Evolutionary conservation across 164 flowering plant genomes (phyloP), one percentile per base, ranked within the genome.

Genomic region (Paratinospora sagittata): DNA sequence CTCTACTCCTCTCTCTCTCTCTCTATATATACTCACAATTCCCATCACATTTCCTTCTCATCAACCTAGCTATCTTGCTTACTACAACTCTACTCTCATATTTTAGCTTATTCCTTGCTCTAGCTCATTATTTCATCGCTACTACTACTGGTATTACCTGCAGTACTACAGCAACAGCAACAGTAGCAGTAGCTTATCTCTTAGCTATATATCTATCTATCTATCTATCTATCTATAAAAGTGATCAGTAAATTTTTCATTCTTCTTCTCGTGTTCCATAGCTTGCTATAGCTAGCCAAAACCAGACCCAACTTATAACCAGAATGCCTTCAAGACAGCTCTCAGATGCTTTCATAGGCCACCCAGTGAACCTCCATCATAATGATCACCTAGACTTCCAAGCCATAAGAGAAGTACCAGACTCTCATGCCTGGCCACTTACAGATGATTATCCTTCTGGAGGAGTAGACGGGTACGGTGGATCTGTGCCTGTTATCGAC

Each of bases 341-440:
- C 55, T 69, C 82, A 14, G 88, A 88, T 21, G 83, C 81, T 61
- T 78, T 79, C 37, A 77, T 45, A 78, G 74, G 78, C 73, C 85
- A 80, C 66, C 88, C 90, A 5, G 75, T 78, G 55, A 63, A 81
- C 70, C 78, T 75, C 62, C 76, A 68, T 43, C 76, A 69, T 6
- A 76, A 82, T 0, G 55, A 55, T 30, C 81, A 73, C 58, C 66
- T 81, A 1, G 97, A 93, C 83, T 82, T 93, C n/a, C 69, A 68
- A 60, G 76, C 91, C 0, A 70, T 84, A 7, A 70, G 72, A 27
- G 90, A 91, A 66, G 68, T 91, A 1, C 97, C 98, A 0, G 97
- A 93, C 27, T 86, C 92, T 0, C 84, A 83, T 70, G 82, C 83
- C 24, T 90, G 96, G 96, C 77, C 75, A 16, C 71, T 34, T 2